Percentiles rank a stretch among this genome's conserved stretches.
Evolutionary conservation across 1,284 basidiomycete species (phyloP).

Genomic region (Boletus semigastroideus): DNA sequence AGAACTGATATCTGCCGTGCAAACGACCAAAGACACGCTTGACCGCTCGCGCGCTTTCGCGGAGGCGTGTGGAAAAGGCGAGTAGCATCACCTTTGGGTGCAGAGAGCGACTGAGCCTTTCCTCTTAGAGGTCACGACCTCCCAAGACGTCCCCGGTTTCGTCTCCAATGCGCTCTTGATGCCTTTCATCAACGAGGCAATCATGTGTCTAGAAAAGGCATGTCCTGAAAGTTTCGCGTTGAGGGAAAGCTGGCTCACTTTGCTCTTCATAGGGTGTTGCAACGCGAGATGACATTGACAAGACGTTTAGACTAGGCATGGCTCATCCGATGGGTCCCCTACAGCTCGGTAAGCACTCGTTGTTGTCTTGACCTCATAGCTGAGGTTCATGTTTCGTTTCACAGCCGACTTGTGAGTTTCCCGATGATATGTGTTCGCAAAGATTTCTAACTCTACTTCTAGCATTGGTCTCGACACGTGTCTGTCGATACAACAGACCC

Average conservation of each 20-base stretch:
- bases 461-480: constrained; percentile 94
- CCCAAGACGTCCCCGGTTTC: constrained; percentile 90
- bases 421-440: background rate
- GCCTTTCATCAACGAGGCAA: constrained; percentile 93
- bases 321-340: constrained; percentile 91
- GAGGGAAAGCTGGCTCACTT: background rate
- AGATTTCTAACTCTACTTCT: constrained; percentile 7
- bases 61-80: constrained; percentile 87
- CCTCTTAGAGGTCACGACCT: constrained; percentile 76
- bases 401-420: constrained; percentile 75
- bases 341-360: background rate
- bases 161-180: constrained; percentile 86
- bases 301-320: constrained; percentile 91
- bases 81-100: constrained; percentile 1
- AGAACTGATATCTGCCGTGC: constrained; percentile 90
- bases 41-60: constrained; percentile 83
- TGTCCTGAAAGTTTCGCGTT: background rate
- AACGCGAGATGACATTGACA: constrained; percentile 93
- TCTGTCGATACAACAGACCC: constrained; percentile 85
- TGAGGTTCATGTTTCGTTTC: constrained; percentile 3
- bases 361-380: too few species aligned
- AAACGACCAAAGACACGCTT: constrained; percentile 80
- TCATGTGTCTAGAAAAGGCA: constrained; percentile 89
- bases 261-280: constrained; percentile 66
- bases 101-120: background rate